phyloP scores from a whole-genome alignment of 768 basidiomycete genomes.

The Tephrocybe sp. region DNA sequence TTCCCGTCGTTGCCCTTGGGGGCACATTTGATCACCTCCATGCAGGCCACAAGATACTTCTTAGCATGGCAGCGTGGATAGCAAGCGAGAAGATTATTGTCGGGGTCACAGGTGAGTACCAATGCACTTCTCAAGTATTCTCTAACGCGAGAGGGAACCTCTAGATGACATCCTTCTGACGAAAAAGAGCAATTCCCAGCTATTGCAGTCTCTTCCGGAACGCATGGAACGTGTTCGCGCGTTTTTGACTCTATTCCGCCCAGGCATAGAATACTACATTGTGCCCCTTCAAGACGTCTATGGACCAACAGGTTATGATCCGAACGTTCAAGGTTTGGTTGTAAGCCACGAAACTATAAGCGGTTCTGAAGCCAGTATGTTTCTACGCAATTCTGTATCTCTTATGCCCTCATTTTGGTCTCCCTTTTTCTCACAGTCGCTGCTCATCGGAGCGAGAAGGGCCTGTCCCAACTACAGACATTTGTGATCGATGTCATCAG shows the following conservation, averaged over 20 bases:
- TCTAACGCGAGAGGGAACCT: constrained; percentile 9
- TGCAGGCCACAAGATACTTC: constrained; percentile 93
- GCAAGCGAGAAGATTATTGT: constrained; percentile 79
- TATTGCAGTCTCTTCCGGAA: constrained; percentile 57
- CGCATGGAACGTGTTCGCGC: constrained; percentile 58
- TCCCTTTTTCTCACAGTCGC: constrained; percentile 54
- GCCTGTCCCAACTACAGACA: constrained; percentile 56
- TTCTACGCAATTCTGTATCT: not conserved
- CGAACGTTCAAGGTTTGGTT: constrained; percentile 87
- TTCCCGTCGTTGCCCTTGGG: constrained; percentile 81
- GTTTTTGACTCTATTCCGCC: constrained; percentile 73
- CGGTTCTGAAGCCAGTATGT: constrained; percentile 74
- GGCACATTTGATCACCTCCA: constrained; percentile 99
- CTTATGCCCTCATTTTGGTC: not conserved
- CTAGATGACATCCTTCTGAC: constrained; percentile 67
- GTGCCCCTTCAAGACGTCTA: constrained; percentile 82
- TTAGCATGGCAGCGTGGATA: constrained; percentile 90
- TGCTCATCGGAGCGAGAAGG: constrained; percentile 49
- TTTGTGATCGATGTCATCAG: constrained; percentile 93
- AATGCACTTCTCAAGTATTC: constrained; percentile 2
- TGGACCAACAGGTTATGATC: constrained; percentile 88
- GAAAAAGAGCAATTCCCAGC: constrained; percentile 66
- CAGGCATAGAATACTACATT: constrained; percentile 60
- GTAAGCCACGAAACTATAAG: constrained; percentile 85
- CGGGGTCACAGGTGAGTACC: constrained; percentile 75